Percentiles rank a stretch among this genome's conserved stretches.
These are phyloP conservation scores for Hortiboletus rubellus DNA, from an alignment of 1,284 basidiomycete genomes.

Conservation along the genomic window DNA sequence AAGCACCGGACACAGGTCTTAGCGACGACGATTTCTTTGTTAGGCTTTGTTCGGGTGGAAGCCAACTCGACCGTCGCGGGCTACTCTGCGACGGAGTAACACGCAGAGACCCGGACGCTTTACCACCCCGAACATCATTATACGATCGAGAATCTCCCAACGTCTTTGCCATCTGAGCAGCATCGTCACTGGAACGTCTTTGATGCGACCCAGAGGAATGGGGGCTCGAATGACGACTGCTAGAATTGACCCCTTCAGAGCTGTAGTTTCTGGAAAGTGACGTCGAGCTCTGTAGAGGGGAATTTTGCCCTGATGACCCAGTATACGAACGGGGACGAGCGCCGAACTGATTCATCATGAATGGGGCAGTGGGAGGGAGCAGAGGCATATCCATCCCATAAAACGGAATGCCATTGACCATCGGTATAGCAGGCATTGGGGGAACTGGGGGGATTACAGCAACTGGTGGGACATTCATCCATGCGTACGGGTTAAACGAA, in stretches of 20 bases:
- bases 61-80: constrained; percentile 28
- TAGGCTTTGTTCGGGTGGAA: constrained; percentile 18
- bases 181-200: constrained; percentile 35
- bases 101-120: constrained; percentile 7
- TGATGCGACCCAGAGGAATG: constrained; percentile 27
- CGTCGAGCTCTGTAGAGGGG: constrained; percentile 22
- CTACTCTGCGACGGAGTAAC: constrained; percentile 10
- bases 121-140: constrained; percentile 17
- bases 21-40: constrained; percentile 12
- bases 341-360: constrained; percentile 64
- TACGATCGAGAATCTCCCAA: constrained; percentile 15
- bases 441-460: constrained; percentile 32
- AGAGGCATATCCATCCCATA: constrained; percentile 58
- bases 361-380: constrained; percentile 70
- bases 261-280: constrained; percentile 27
- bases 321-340: constrained; percentile 23
- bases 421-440: constrained; percentile 25
- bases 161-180: constrained; percentile 12
- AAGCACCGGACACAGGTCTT: constrained; percentile 20
- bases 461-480: constrained; percentile 32
- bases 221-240: constrained; percentile 20
- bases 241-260: constrained; percentile 20
- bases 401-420: constrained; percentile 36
- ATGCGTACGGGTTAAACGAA: constrained; percentile 41
- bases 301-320: constrained; percentile 23